A percentile compares a stretch with the other conserved stretches of the same genome.
Evolutionary conservation across 73 alveolate species (phyloP).

Genomic region (Stentor roeselii): DNA sequence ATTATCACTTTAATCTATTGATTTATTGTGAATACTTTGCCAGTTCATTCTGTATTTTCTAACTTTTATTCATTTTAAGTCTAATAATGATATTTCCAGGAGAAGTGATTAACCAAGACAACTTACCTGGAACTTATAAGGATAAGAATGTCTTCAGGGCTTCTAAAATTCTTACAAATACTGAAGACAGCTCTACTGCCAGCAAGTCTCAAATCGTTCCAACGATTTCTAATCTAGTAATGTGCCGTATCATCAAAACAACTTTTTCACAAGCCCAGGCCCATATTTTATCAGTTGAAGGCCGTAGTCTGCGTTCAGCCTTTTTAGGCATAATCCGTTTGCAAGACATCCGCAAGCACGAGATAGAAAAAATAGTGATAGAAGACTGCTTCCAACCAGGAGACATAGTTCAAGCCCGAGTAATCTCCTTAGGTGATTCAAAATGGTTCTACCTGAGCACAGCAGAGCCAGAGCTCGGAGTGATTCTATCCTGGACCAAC

Average conservation of each 20-base stretch:
- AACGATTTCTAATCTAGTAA: not conserved
- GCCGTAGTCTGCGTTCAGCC: not conserved
- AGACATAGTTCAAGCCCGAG: constrained; percentile 24
- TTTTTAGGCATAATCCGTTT: constrained; percentile 26
- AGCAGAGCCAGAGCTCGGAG: constrained; percentile 24
- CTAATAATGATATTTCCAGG: not conserved
- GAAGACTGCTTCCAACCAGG: constrained; percentile 30
- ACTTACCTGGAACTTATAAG: not conserved
- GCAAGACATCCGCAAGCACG: constrained; percentile 15
- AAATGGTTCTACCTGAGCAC: not conserved
- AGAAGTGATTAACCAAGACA: not conserved
- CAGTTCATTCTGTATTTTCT: too few relatives aligned
- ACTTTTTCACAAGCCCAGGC: not conserved
- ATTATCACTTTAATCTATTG: too few relatives aligned
- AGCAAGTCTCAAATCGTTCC: constrained; percentile 6
- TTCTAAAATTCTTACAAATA: not conserved
- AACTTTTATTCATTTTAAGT: too few relatives aligned
- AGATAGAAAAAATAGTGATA: constrained; percentile 9
- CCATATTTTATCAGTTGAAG: constrained; percentile 3
- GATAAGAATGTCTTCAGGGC: not conserved
- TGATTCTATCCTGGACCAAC: not conserved
- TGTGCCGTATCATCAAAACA: not conserved
- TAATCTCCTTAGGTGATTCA: constrained; percentile 25
- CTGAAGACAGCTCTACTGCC: not conserved
- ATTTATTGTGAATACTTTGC: too few relatives aligned